These are phyloP conservation scores for Wilcoxina mikolae DNA, from an alignment of 495 filamentous ascomycete genomes.

Conservation along the genomic window DNA sequence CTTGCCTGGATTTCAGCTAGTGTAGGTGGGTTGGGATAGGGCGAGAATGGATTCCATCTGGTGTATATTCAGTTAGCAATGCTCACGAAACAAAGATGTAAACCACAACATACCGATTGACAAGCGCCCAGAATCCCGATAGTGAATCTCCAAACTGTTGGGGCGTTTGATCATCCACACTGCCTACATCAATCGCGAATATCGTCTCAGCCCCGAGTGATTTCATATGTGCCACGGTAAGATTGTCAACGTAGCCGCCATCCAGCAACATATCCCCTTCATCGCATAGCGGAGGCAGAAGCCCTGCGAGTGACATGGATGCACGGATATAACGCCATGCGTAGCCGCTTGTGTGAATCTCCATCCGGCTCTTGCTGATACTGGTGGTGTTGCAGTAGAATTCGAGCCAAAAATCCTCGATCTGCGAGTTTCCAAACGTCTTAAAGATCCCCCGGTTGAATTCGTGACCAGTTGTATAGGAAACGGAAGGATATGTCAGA, in stretches of 20 bases:
- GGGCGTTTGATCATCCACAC: slow-evolving; percentile 75
- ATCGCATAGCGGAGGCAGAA: slow-evolving; percentile 87
- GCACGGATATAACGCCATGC: slow-evolving; percentile 93
- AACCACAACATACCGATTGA: slow-evolving; percentile 45
- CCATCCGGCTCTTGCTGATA: slow-evolving; percentile 73
- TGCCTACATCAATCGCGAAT: slow-evolving; percentile 89
- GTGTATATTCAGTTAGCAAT: neutral
- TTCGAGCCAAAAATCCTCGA: slow-evolving; percentile 97
- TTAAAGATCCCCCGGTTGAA: slow-evolving; percentile 99
- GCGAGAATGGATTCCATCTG: slow-evolving; percentile 82
- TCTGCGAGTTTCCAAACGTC: slow-evolving; percentile 87
- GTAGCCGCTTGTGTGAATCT: slow-evolving; percentile 89
- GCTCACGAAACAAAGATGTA: too few relatives aligned
- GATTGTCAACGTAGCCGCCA: slow-evolving; percentile 92
- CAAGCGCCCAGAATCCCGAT: slow-evolving; percentile 84
- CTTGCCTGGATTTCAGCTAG: slow-evolving; percentile 90
- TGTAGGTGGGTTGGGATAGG: slow-evolving; percentile 77
- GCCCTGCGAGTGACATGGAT: slow-evolving; percentile 86
- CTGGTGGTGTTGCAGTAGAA: slow-evolving; percentile 99
- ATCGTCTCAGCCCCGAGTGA: slow-evolving; percentile 82
- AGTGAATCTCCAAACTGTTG: slow-evolving; percentile 85
- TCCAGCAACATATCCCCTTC: slow-evolving; percentile 93
- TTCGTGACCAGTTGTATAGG: slow-evolving; percentile 95
- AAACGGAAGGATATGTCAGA: slow-evolving; percentile 77
- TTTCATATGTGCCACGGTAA: slow-evolving; percentile 95